Evolutionary conservation across 1,284 basidiomycete species (phyloP).

Genomic region (Kalmanozyma brasiliensis): DNA sequence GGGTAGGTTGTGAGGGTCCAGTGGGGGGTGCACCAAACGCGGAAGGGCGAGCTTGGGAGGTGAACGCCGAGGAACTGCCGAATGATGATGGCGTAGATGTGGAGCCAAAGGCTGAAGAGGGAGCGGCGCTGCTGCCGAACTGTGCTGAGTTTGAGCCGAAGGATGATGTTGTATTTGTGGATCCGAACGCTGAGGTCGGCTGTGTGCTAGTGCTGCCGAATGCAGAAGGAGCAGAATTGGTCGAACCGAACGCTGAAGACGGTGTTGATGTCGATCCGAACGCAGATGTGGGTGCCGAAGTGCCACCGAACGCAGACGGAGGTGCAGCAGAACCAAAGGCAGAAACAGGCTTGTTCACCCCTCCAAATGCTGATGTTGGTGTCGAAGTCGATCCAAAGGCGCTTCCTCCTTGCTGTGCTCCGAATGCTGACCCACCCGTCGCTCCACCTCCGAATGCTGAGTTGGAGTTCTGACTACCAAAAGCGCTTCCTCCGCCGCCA

Average conservation of each 20-base stretch:
- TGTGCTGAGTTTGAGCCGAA: slow-evolving; percentile 4
- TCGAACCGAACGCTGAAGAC: slow-evolving; percentile 20
- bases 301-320: slow-evolving; percentile 19
- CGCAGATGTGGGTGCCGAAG: slow-evolving; percentile 12
- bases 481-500: slow-evolving; percentile 15
- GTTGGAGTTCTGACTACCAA: slow-evolving; percentile 8
- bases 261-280: slow-evolving; percentile 20
- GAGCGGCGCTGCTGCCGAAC: slow-evolving; percentile 9
- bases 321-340: slow-evolving; percentile 20
- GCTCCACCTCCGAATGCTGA: slow-evolving; percentile 18
- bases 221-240: slow-evolving; percentile 4
- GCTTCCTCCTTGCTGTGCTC: slow-evolving; percentile 11
- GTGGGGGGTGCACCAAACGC: slow-evolving; percentile 16
- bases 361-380: slow-evolving; percentile 20
- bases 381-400: slow-evolving; percentile 22
- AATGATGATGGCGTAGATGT: slow-evolving; percentile 12
- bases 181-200: slow-evolving; percentile 13
- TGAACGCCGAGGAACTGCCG: slow-evolving; percentile 16
- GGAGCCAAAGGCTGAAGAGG: slow-evolving; percentile 17
- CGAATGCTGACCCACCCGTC: slow-evolving; percentile 16
- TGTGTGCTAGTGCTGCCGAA: slow-evolving; percentile 24
- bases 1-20: not conserved
- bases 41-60: slow-evolving; percentile 15
- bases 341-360: slow-evolving; percentile 12
- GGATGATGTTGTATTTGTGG: not conserved